Percentiles rank a stretch among this genome's conserved stretches.
Evolutionary conservation across 768 basidiomycete species (phyloP).

Genomic region (Tubosaeta sp.): DNA sequence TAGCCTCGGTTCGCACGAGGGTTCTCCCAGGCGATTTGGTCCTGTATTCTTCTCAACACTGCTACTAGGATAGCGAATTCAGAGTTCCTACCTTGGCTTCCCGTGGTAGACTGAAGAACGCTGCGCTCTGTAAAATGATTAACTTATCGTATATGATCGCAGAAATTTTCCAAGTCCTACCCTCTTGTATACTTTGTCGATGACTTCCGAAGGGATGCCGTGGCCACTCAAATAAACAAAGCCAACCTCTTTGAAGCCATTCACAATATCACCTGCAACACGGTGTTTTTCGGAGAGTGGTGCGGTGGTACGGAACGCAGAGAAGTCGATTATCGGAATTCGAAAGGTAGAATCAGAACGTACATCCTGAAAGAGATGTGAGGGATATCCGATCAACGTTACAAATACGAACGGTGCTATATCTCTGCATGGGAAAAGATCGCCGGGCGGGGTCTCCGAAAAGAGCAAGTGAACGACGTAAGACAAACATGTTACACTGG

Average conservation of each 20-base stretch:
- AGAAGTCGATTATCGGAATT: conserved; percentile 79
- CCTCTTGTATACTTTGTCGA: conserved; percentile 62
- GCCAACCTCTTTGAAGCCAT: conserved; percentile 74
- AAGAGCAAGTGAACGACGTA: conserved; percentile 13
- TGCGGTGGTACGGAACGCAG: conserved; percentile 51
- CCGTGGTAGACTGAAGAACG: conserved; percentile 66
- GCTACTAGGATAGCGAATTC: background rate
- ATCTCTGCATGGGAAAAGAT: conserved; percentile 6
- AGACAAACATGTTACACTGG: conserved; percentile 13
- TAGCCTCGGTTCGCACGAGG: conserved; percentile 85
- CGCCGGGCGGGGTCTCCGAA: conserved; percentile 2
- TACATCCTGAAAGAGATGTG: conserved; percentile 23
- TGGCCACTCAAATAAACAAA: conserved; percentile 80
- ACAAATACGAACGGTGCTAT: conserved; percentile 19
- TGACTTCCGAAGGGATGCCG: conserved; percentile 55
- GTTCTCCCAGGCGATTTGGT: conserved; percentile 74
- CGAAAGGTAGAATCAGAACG: conserved; percentile 42
- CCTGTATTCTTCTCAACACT: conserved; percentile 31
- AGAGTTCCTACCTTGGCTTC: conserved; percentile 49
- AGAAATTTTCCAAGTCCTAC: conserved; percentile 30
- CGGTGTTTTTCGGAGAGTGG: conserved; percentile 51
- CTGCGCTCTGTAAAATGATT: conserved; percentile 45
- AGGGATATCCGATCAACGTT: background rate
- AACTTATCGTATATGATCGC: background rate
- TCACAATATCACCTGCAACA: conserved; percentile 63